Conservation (phyloP, 1,139 yeast species). For the Blastobotrys persicus region DNA sequence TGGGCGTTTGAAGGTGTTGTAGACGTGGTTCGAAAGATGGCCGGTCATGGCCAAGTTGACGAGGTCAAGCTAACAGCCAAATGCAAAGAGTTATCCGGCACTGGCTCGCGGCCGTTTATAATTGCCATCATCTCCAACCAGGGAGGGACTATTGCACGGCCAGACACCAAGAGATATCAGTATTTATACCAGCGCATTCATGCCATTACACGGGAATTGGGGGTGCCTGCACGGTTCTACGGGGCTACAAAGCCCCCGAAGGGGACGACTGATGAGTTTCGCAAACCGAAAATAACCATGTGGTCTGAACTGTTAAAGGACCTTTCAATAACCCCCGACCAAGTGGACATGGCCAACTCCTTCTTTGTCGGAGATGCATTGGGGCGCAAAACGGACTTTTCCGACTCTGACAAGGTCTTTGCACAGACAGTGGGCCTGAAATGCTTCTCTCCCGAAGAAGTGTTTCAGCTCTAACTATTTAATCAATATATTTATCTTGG, state of each 20-base stretch:
- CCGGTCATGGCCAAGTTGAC: not conserved
- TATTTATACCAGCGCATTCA: slow-evolving; percentile 49
- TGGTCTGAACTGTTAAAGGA: slow-evolving; percentile 51
- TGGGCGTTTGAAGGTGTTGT: slow-evolving; percentile 43
- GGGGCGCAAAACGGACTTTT: slow-evolving; percentile 71
- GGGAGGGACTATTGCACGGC: slow-evolving; percentile 54
- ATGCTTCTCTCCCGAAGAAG: slow-evolving; percentile 72
- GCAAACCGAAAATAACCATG: slow-evolving; percentile 82
- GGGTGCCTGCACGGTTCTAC: slow-evolving; percentile 50
- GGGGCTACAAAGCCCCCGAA: slow-evolving; percentile 44
- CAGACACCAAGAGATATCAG: slow-evolving; percentile 50
- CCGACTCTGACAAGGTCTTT: slow-evolving; percentile 71
- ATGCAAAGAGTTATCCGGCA: not conserved
- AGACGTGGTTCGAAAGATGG: slow-evolving; percentile 15
- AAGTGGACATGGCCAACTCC: slow-evolving; percentile 41
- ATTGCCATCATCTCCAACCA: slow-evolving; percentile 84
- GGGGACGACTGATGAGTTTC: slow-evolving; percentile 37
- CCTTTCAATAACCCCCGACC: slow-evolving; percentile 22
- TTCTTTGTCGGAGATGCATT: slow-evolving; percentile 97
- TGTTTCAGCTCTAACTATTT: slow-evolving; percentile 26
- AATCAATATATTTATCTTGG: too few relatives aligned
- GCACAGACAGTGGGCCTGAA: slow-evolving; percentile 55
- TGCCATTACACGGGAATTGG: slow-evolving; percentile 36
- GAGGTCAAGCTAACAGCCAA: not conserved
- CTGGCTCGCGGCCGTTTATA: not conserved